Evolutionary conservation across 139 green algal genomes (phyloP), one percentile per base, ranked within the genome.

Genomic region (Eudorina sp.): DNA sequence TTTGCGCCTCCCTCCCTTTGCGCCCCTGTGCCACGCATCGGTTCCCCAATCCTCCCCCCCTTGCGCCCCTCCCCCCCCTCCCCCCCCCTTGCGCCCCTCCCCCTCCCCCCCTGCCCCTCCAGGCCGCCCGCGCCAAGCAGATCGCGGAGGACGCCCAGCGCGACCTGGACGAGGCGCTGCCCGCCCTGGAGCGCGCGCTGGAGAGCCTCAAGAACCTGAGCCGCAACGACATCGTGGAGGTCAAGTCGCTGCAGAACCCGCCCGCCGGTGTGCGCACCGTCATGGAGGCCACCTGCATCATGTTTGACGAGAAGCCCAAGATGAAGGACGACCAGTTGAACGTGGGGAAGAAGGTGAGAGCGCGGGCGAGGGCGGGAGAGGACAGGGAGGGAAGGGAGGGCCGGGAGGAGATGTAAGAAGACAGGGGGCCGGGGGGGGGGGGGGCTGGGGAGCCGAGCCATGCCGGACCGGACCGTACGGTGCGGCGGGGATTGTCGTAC

Each of bases 261-360:
- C 95, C 95, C 0, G 85, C 88, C 34, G 89, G 94, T 43, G 94
- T 96, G 3, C 93, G 93, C 76, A 84, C 95, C 34, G 92, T 96
- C 14, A 96, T 96, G 93, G 95, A 97, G 82, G 94, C 93, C 0
- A 92, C 90, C 1, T 98, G 96, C 92, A 97, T 97, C 90, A 97
- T 98, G 93, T 97, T 98, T 91, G 92, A 96, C 48, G 91, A 96
- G 89, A 97, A 97, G 90, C 94, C 95, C 43, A 96, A 96, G 88
- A 98, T 98, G 94, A 92, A 96, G 68, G 88, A 93, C 36, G 95
- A 98, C 88, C 94, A 95, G n/a, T 92, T 88, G 88, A 93, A 93
- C 83, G 89, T 95, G 55, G 96, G 96, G 36, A 93, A 93, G 83
- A 93, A 93, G 86, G 86, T 91, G 45, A 68, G 58, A 21, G 58